Conservation (phyloP, 352 stramenopile genomes). For the Phytopythium montanum region DNA sequence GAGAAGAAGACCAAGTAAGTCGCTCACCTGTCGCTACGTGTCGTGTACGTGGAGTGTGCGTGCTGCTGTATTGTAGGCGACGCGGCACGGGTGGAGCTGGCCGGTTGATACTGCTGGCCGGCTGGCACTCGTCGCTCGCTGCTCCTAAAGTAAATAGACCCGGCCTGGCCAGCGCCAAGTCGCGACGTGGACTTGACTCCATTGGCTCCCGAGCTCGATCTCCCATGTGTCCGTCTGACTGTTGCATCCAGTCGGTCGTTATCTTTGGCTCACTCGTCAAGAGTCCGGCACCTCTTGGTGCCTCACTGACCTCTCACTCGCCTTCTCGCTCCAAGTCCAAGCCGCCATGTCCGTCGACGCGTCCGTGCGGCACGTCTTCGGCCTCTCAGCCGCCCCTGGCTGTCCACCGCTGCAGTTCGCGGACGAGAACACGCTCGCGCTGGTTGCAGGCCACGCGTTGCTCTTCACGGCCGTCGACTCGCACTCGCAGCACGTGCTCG, state of each 20-base stretch:
- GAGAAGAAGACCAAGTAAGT: not conserved
- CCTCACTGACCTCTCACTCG: not conserved
- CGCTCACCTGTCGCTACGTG: not conserved
- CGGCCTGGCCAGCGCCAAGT: not conserved
- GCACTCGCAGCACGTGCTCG: constrained; percentile 60
- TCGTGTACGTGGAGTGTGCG: not conserved
- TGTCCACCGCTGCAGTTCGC: constrained; percentile 45
- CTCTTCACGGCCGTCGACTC: constrained; percentile 66
- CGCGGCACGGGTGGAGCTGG: not conserved
- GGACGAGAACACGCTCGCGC: constrained; percentile 66
- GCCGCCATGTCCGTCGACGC: constrained; percentile 44
- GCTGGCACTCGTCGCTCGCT: not conserved
- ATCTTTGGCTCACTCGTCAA: not conserved
- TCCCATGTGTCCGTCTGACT: not conserved
- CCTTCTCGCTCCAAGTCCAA: not conserved
- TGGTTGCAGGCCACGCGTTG: constrained; percentile 55
- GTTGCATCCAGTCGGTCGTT: not conserved
- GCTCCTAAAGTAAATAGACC: constrained; percentile 8
- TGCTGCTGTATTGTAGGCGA: constrained; percentile 9
- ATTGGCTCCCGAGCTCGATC: not conserved
- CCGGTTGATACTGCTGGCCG: no score
- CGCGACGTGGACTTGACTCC: not conserved
- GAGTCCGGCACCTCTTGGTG: constrained; percentile 1
- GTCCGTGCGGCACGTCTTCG: constrained; percentile 60
- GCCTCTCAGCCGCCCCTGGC: constrained; percentile 34